Evolutionary conservation across 352 stramenopile species (phyloP).

Genomic region (Pythium angustatum): DNA sequence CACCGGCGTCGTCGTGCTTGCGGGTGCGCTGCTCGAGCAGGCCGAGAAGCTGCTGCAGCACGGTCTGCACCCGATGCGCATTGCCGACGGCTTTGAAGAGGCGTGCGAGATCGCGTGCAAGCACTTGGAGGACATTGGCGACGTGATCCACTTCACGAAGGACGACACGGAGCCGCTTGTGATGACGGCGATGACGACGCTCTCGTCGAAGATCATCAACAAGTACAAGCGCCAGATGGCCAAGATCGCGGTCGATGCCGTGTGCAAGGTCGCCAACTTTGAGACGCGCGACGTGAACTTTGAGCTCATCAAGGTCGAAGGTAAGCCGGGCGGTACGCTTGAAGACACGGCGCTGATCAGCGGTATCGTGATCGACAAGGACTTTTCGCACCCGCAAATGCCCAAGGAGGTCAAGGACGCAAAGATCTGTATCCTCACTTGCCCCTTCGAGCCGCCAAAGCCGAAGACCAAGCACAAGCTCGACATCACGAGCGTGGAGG

Average conservation of each 20-base stretch:
- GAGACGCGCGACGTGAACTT: slow-evolving; percentile 99
- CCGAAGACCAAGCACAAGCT: slow-evolving; percentile 99
- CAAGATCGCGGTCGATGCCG: slow-evolving; percentile 97
- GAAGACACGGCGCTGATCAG: slow-evolving; percentile 98
- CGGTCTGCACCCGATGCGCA: slow-evolving; percentile 98
- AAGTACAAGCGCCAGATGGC: slow-evolving; percentile 99
- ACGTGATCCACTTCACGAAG: slow-evolving; percentile 95
- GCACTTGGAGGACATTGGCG: slow-evolving; percentile 94
- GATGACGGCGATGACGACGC: slow-evolving; percentile 97
- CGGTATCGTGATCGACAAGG: slow-evolving; percentile 99
- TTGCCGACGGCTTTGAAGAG: slow-evolving; percentile 98
- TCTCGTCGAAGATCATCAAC: slow-evolving; percentile 99
- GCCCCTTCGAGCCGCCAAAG: slow-evolving; percentile 99
- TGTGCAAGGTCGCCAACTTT: slow-evolving; percentile 98
- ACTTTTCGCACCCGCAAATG: slow-evolving; percentile 99
- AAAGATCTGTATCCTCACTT: slow-evolving; percentile 99
- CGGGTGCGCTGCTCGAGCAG: slow-evolving; percentile 96
- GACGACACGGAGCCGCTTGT: slow-evolving; percentile 95
- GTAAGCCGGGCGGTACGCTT: slow-evolving; percentile 96
- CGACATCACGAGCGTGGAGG: slow-evolving; percentile 98
- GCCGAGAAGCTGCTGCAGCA: slow-evolving; percentile 96
- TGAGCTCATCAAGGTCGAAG: slow-evolving; percentile 99
- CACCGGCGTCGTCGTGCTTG: slow-evolving; percentile 99
- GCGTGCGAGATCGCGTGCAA: slow-evolving; percentile 96
- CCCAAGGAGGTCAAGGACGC: slow-evolving; percentile 96